These are phyloP conservation scores for Boletus sp. DNA, from an alignment of 1,284 basidiomycete genomes.

Conservation along the genomic window DNA sequence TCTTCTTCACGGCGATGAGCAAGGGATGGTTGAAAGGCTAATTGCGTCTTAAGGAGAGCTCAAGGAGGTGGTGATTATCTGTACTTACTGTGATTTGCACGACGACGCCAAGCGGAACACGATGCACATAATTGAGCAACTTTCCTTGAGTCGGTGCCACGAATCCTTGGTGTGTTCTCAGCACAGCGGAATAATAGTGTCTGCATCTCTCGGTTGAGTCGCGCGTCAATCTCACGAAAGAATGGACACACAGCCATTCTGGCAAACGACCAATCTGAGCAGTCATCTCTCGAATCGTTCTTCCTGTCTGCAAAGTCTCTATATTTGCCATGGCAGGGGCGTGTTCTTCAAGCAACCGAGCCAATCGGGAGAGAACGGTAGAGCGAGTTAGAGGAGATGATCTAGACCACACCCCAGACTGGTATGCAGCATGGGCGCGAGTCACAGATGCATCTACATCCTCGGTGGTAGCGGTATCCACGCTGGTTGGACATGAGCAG, in stretches of 20 bases:
- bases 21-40: slow-evolving; percentile 86
- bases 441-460: slow-evolving; percentile 58
- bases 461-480: slow-evolving; percentile 45
- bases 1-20: slow-evolving; percentile 83
- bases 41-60: slow-evolving; percentile 14
- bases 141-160: slow-evolving; percentile 81
- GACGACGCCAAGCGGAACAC: slow-evolving; percentile 81
- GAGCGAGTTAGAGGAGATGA: slow-evolving; percentile 61
- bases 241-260: slow-evolving; percentile 73
- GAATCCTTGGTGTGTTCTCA: slow-evolving; percentile 68
- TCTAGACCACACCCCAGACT: slow-evolving; percentile 72
- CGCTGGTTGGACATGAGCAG: slow-evolving; percentile 35
- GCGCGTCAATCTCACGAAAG: slow-evolving; percentile 4
- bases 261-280: slow-evolving; percentile 73
- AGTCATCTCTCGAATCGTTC: slow-evolving; percentile 77
- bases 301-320: slow-evolving; percentile 78
- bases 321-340: slow-evolving; percentile 63
- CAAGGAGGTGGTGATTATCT: slow-evolving; percentile 15
- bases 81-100: slow-evolving; percentile 74
- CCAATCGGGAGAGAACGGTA: slow-evolving; percentile 64
- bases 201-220: slow-evolving; percentile 40
- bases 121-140: slow-evolving; percentile 75
- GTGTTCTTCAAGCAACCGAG: slow-evolving; percentile 58
- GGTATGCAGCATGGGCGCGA: slow-evolving; percentile 60
- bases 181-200: slow-evolving; percentile 74